Evolutionary conservation across 257 asterid species (phyloP), one percentile per base, ranked within the genome.

Genomic region (Osmanthus fragrans): DNA sequence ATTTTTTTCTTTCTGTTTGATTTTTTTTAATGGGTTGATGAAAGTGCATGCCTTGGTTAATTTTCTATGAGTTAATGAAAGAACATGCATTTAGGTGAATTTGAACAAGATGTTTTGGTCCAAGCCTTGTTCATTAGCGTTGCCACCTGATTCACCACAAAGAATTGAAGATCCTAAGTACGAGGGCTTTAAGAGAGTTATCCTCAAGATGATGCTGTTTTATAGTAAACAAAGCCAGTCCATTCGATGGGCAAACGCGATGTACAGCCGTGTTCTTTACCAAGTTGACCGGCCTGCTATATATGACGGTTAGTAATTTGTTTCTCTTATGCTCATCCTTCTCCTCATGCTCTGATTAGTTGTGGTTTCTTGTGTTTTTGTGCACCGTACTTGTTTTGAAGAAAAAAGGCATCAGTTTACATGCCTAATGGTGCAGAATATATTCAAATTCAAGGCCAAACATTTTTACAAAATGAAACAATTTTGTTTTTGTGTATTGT

Each of bases 191-290:
- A 89, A 83, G 80, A 88, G 86, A 18, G 37, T 89, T 30, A 18
- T 91, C 65, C 82, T 95, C 58, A 91, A 76, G 87, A 64, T 95
- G 89, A 85, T 93, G 97, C 73, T 91, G 78, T 90, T 87, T 81
- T 95, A 95, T 82, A 90, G 96, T 86, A 93, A 93, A 84, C 99
- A 95, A 83, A 95, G 98, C 87, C 92, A 85, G 86, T 85, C 84
- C 78, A 91, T 95, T 76, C 93, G 97, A 33, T 86, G 93, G 85
- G 92, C 98, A 60, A 93, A 95, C 82, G 93, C 79, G 75, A 86
- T 95, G n/a, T 93, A 95, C 78, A 70, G 60, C 60, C 97, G 99
- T 27, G 88, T 95, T 67, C 33, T 21, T 76, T 83, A 82, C 79
- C 99, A 95, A 87, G 89, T 90, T 78, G 98, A 95, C 82, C 86